Evolutionary conservation across 805 yeast genomes (phyloP).

Genomic region (Zygosaccharomyces gambellarensis): DNA sequence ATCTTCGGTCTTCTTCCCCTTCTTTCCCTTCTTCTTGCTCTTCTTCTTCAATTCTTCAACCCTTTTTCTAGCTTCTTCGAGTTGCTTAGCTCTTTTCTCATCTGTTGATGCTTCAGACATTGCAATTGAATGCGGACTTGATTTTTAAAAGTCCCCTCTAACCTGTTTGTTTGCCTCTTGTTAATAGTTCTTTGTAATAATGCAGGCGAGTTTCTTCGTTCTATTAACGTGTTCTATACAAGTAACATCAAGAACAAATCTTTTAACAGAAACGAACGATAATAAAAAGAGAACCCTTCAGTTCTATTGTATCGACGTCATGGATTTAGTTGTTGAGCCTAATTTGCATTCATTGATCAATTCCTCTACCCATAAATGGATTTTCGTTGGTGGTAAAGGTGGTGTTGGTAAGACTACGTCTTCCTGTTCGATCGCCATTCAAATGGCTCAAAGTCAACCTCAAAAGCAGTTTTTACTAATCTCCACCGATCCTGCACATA

Average conservation of each 20-base stretch:
- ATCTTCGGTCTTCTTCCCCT: constrained; percentile 26
- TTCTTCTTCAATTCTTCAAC: constrained; percentile 65
- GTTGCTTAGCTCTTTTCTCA: constrained; percentile 49
- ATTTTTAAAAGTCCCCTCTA: not conserved
- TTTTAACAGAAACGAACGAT: not conserved
- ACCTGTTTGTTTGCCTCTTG: not conserved
- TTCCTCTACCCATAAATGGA: constrained; percentile 79
- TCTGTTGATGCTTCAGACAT: constrained; percentile 36
- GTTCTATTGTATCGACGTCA: constrained; percentile 4
- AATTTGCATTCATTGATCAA: constrained; percentile 63
- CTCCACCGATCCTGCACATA: constrained; percentile 98
- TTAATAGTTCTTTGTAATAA: not conserved
- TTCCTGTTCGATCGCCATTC: constrained; percentile 91
- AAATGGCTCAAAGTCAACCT: constrained; percentile 81
- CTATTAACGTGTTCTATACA: not conserved
- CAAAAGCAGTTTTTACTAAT: constrained; percentile 76
- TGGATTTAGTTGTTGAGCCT: constrained; percentile 66
- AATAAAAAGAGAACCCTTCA: not conserved
- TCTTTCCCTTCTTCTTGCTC: constrained; percentile 43
- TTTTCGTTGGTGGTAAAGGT: constrained; percentile 98
- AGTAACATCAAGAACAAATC: not conserved
- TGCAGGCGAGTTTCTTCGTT: not conserved
- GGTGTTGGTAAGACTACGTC: constrained; percentile 99
- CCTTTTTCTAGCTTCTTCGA: constrained; percentile 70
- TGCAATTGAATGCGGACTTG: not conserved